Conservation (phyloP, 495 filamentous ascomycete genomes). For the Gamarada debralockiae region DNA sequence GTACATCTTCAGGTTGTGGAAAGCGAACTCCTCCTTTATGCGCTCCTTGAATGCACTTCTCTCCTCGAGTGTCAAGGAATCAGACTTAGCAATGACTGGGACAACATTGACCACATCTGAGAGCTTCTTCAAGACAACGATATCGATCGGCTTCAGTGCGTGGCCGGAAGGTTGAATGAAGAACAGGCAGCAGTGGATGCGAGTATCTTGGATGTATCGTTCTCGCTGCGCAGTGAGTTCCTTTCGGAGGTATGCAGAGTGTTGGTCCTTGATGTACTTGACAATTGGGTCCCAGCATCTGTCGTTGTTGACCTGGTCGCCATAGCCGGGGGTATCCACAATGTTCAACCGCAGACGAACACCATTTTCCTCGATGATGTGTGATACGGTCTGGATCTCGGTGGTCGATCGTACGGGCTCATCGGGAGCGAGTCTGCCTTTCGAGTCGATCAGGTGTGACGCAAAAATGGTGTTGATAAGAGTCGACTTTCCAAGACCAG, state of each 20-base stretch:
- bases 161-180: conserved; percentile 99
- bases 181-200: conserved; percentile 99
- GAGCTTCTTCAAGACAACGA: conserved; percentile 98
- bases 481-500: conserved; percentile 96
- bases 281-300: conserved; percentile 99
- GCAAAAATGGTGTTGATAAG: conserved; percentile 99
- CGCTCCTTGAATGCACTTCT: conserved; percentile 94
- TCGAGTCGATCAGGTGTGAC: conserved; percentile 98
- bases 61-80: conserved; percentile 95
- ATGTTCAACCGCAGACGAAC: conserved; percentile 96
- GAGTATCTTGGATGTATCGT: conserved; percentile 97
- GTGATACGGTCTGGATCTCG: conserved; percentile 95
- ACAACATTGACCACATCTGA: conserved; percentile 99
- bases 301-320: conserved; percentile 99
- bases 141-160: conserved; percentile 97
- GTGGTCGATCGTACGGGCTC: conserved; percentile 93
- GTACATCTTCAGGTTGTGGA: conserved; percentile 99
- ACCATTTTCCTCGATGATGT: conserved; percentile 99
- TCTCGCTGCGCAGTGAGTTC: conserved; percentile 99
- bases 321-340: conserved; percentile 96
- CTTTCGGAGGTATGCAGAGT: conserved; percentile 99
- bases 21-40: conserved; percentile 98
- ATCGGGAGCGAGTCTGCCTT: conserved; percentile 86
- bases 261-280: conserved; percentile 99
- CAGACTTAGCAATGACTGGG: conserved; percentile 97